phyloP scores from a whole-genome alignment of 1,284 basidiomycete species.

The Cryptococcus hybrid region DNA sequence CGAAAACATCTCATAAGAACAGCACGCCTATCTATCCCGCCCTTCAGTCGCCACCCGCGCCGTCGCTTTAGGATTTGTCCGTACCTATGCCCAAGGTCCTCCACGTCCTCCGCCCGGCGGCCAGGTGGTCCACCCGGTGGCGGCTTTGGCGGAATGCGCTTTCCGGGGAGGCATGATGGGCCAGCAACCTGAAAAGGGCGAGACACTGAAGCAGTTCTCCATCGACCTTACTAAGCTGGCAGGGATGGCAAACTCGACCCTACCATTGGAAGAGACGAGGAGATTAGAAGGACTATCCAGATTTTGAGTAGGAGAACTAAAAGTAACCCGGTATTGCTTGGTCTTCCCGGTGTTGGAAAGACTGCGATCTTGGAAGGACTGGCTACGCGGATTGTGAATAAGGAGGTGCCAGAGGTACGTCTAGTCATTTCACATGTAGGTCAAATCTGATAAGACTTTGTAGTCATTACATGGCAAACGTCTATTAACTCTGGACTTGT shows the following conservation, averaged over 20 bases:
- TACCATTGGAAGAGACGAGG: conserved; percentile 84
- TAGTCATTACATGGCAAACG: conserved; percentile 78
- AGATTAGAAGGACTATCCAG: conserved; percentile 86
- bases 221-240: conserved; percentile 82
- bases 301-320: conserved; percentile 68
- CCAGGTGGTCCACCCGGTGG: conserved; percentile 23
- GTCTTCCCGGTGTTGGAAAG: conserved; percentile 76
- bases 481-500: conserved; percentile 76
- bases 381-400: conserved; percentile 80
- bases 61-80: not conserved
- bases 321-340: conserved; percentile 72
- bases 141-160: conserved; percentile 29
- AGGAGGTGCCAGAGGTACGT: conserved; percentile 83
- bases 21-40: conserved; percentile 8
- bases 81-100: conserved; percentile 26
- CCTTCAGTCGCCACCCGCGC: conserved; percentile 1
- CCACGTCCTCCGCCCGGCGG: conserved; percentile 6
- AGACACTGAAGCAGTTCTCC: conserved; percentile 79
- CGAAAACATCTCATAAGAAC: conserved; percentile 15
- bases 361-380: conserved; percentile 88
- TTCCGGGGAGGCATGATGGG: conserved; percentile 27
- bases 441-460: not conserved
- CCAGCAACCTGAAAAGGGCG: conserved; percentile 61
- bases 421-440: too few species aligned
- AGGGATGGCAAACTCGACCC: conserved; percentile 81